Evolutionary conservation across 441 rosid genomes (phyloP).

Genomic region (Adansonia madagascariensis): DNA sequence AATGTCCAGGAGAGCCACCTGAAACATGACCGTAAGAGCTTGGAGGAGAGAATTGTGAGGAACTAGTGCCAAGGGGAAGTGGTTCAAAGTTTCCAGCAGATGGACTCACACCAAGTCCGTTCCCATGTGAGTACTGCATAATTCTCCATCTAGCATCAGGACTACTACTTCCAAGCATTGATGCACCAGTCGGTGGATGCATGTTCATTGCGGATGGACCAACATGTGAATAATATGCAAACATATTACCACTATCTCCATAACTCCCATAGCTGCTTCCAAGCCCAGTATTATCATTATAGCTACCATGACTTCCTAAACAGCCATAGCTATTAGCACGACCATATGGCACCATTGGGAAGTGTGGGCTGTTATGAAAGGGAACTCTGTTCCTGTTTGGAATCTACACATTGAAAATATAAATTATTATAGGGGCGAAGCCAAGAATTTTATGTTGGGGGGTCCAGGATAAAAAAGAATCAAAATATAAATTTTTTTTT

Average conservation of each 20-base stretch:
- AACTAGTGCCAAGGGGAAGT: constrained; percentile 94
- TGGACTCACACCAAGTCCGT: constrained; percentile 87
- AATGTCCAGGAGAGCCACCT: constrained; percentile 88
- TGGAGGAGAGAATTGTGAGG: constrained; percentile 96
- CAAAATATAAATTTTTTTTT: too few relatives aligned
- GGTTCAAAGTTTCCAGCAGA: constrained; percentile 89
- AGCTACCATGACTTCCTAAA: constrained; percentile 95
- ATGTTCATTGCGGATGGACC: constrained; percentile 83
- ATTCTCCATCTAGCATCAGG: constrained; percentile 86
- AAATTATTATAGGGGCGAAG: neutral
- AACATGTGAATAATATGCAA: constrained; percentile 91
- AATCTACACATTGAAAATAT: constrained; percentile 51
- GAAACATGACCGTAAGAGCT: constrained; percentile 66
- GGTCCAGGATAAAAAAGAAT: too few relatives aligned
- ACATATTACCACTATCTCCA: constrained; percentile 72
- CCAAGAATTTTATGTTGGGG: too few relatives aligned
- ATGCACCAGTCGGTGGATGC: constrained; percentile 66
- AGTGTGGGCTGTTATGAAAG: constrained; percentile 81
- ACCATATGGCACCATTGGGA: constrained; percentile 63
- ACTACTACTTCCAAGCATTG: constrained; percentile 86
- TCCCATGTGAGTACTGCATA: constrained; percentile 79
- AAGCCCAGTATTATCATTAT: constrained; percentile 77
- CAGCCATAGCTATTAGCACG: constrained; percentile 92
- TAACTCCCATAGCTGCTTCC: constrained; percentile 94
- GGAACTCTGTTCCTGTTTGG: constrained; percentile 68